Conservation (phyloP, 2,329 filamentous ascomycete species). For the Penicillium olsonii region DNA sequence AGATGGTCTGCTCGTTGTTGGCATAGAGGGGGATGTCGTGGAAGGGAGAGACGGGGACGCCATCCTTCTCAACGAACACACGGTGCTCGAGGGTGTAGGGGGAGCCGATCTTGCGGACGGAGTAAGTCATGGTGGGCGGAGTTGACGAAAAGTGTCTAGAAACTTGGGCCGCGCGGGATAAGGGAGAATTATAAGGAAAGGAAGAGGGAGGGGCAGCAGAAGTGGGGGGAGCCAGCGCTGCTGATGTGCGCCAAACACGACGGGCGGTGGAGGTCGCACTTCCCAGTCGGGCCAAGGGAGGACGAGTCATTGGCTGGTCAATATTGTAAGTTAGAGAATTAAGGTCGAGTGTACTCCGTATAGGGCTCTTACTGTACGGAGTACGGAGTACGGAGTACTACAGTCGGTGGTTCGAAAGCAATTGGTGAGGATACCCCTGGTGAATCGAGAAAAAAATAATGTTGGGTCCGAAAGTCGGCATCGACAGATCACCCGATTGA, state of each 20-base stretch:
- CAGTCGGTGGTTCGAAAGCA: no score
- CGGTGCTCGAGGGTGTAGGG: conserved; percentile 95
- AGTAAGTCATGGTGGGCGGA: conserved; percentile 57
- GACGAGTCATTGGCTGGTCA: conserved; percentile 23
- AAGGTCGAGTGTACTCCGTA: neutral
- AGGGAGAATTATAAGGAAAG: conserved; percentile 27
- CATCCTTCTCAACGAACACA: conserved; percentile 97
- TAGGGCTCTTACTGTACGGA: no score
- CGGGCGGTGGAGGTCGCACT: conserved; percentile 36
- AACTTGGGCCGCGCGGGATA: conserved; percentile 46
- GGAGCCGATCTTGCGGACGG: conserved; percentile 81
- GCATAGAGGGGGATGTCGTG: conserved; percentile 98
- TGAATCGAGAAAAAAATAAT: neutral
- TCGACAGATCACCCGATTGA: conserved; percentile 4
- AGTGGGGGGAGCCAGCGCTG: conserved; percentile 46
- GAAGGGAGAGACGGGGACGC: conserved; percentile 89
- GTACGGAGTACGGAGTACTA: no score
- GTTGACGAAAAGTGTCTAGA: conserved; percentile 51
- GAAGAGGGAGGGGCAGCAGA: conserved; percentile 34
- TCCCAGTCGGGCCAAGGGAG: conserved; percentile 37
- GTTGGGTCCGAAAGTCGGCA: conserved; percentile 10
- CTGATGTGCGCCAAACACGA: conserved; percentile 36
- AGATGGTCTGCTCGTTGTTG: conserved; percentile 90
- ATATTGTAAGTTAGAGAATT: neutral
- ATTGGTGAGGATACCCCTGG: neutral